These are phyloP conservation scores for Alternaria novae-zelandiae DNA, from an alignment of 2,329 filamentous ascomycete species.

Conservation along the genomic window DNA sequence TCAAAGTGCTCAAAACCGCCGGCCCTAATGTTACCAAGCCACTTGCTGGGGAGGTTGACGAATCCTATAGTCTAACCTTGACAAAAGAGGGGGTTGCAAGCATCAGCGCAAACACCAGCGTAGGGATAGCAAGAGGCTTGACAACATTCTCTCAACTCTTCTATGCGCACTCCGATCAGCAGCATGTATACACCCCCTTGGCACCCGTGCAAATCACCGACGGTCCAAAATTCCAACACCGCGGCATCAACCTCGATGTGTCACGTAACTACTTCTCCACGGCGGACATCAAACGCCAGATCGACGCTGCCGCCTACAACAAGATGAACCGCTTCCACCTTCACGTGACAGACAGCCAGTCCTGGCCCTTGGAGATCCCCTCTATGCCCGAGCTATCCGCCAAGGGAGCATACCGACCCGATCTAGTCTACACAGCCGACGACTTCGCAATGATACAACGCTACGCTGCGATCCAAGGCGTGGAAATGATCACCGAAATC, in stretches of 20 bases:
- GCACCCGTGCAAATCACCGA: conserved; percentile 78
- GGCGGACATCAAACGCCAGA: conserved; percentile 72
- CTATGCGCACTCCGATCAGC: conserved; percentile 69
- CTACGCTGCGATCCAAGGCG: conserved; percentile 71
- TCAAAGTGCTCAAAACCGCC: conserved; percentile 67
- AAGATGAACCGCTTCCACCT: conserved; percentile 85
- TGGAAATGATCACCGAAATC: conserved; percentile 77
- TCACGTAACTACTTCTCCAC: conserved; percentile 74
- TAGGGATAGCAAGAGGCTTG: conserved; percentile 74
- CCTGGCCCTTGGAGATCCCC: conserved; percentile 84
- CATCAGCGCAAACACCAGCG: conserved; percentile 69
- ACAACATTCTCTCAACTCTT: conserved; percentile 82
- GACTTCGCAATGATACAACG: conserved; percentile 72
- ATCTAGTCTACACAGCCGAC: conserved; percentile 69
- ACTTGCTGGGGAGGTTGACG: conserved; percentile 69
- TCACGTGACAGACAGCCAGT: conserved; percentile 82
- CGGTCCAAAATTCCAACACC: conserved; percentile 74
- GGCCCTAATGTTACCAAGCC: conserved; percentile 64
- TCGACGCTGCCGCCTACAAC: conserved; percentile 78
- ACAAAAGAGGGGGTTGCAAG: conserved; percentile 63
- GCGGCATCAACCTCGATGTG: conserved; percentile 81
- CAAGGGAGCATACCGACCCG: conserved; percentile 74
- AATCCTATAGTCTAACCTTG: conserved; percentile 75
- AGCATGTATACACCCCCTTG: conserved; percentile 67
- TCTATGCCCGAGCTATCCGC: conserved; percentile 72